Conservation (phyloP, 2,329 filamentous ascomycete genomes). For the Calonectria naviculata region DNA sequence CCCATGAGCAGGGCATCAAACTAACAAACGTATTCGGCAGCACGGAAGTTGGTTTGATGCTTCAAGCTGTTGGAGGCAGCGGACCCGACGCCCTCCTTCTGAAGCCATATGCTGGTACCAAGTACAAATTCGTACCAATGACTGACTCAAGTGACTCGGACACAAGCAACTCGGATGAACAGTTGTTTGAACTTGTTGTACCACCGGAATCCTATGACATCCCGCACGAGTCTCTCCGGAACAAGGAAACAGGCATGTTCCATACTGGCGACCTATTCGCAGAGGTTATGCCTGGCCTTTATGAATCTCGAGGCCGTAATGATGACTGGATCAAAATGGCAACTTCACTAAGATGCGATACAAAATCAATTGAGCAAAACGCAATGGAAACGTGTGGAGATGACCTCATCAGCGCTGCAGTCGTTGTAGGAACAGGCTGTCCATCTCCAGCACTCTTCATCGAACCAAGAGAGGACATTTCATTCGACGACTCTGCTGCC, state of each 20-base stretch:
- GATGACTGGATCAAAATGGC: background rate
- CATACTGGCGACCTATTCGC: background rate
- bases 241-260: background rate
- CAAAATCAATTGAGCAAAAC: background rate
- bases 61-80: background rate
- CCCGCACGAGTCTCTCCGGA: background rate
- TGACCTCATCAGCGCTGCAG: background rate
- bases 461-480: background rate
- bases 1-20: background rate
- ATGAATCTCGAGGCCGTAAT: background rate
- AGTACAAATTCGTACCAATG: background rate
- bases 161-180: background rate
- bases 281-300: background rate
- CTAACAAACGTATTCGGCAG: background rate
- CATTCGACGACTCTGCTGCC: background rate
- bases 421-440: background rate
- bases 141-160: background rate
- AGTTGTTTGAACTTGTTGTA: background rate
- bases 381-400: background rate
- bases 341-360: background rate
- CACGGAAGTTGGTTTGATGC: background rate
- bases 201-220: background rate
- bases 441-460: background rate
- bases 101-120: background rate
- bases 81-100: background rate